Conservation (phyloP, 192 early-diverging fungal species). For the Coemansia sp. region DNA sequence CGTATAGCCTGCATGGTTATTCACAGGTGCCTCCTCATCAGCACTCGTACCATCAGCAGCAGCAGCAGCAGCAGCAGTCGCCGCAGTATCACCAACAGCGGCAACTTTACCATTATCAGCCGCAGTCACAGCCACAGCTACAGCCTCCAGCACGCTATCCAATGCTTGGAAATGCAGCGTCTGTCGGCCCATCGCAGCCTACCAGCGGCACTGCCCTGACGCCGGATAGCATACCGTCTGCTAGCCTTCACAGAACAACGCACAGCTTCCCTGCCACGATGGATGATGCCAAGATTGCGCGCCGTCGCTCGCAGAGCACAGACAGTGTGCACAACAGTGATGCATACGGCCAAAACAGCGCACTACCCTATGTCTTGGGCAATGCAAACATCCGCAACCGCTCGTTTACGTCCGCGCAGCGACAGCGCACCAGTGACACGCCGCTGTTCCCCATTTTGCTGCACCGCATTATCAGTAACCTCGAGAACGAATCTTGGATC, state of each 20-base stretch:
- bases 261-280: slow-evolving; percentile 47
- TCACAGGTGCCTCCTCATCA: slow-evolving; percentile 1
- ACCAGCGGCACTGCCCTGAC: slow-evolving; percentile 23
- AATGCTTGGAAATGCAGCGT: slow-evolving; percentile 14
- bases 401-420: slow-evolving; percentile 39
- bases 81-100: slow-evolving; percentile 11
- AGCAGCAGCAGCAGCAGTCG: slow-evolving; percentile 5
- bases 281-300: slow-evolving; percentile 37
- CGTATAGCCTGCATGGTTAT: no score
- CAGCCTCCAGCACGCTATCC: slow-evolving; percentile 20
- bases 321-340: slow-evolving; percentile 26
- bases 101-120: slow-evolving; percentile 15
- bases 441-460: slow-evolving; percentile 54
- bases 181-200: slow-evolving; percentile 15
- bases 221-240: slow-evolving; percentile 32
- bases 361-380: slow-evolving; percentile 42
- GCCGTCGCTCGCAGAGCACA: slow-evolving; percentile 53
- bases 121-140: slow-evolving; percentile 21
- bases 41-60: slow-evolving; percentile 12
- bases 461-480: slow-evolving; percentile 51
- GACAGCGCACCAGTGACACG: slow-evolving; percentile 56
- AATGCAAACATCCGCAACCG: slow-evolving; percentile 56
- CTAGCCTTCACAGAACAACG: slow-evolving; percentile 22
- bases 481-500: slow-evolving; percentile 51
- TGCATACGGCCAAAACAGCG: slow-evolving; percentile 13